Evolutionary conservation across 2,329 filamentous ascomycete genomes (phyloP), one percentile per base, ranked within the genome.

Genomic region (Colletotrichum orbiculare): DNA sequence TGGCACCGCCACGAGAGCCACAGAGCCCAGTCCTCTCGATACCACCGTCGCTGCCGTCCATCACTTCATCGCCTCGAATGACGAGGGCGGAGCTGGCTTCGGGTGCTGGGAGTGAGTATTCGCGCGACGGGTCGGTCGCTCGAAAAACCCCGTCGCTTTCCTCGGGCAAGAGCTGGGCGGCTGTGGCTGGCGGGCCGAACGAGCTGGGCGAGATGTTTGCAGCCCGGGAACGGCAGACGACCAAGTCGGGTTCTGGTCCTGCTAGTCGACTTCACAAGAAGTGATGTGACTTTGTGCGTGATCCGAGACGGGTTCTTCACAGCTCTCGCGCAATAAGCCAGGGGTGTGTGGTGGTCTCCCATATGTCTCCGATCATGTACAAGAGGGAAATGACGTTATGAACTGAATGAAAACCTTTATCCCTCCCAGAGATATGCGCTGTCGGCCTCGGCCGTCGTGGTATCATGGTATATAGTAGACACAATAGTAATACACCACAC

Each of bases 111-210:
- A 67, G 61, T 13, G 67, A 54, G 5, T 10, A n/a, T 3, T 46
- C 54, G 10, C 38, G 15, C 7, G 66, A 64, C 2, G 65, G 67
- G 5, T n/a, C 64, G 1, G 69, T 70, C 8, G 56, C 67, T 2
- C 68, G 70, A 11, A 61, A 54, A 35, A 68, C 76, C 6, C 77
- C 78, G 10, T 70, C 77, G 4, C 61, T 80, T 37, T 76, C 75
- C 25, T 69, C 76, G 10, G 69, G 71, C 46, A 76, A 74, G 71
- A 81, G 78, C 58, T 81, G 78, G 79, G 79, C 79, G 9, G 79
- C 80, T 64, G 76, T 81, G 5, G 78, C 76, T 11, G 60, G 60
- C 48, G 55, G 60, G 11, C 41, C 55, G 17, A 25, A 60, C 15
- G 69, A 68, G 41, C 37, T 58, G n/a, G 41, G 43, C 3, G 57